Conservation (phyloP, 78 protist genomes). For the Polysphondylium violaceum region DNA sequence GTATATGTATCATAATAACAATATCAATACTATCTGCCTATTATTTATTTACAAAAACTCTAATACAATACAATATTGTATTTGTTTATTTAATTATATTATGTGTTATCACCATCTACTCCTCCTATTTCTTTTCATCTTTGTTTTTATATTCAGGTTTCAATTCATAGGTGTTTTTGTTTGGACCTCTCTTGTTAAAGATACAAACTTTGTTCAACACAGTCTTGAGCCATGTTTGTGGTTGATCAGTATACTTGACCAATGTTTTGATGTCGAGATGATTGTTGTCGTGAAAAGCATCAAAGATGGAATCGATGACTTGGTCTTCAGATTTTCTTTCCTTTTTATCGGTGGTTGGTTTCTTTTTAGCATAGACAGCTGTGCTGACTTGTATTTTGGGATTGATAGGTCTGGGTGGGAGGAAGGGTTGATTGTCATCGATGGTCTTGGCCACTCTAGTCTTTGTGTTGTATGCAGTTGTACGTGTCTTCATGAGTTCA, state of each 20-base stretch:
- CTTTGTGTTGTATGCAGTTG: slow-evolving; percentile 31
- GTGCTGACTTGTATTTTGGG: not conserved
- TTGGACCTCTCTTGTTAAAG: slow-evolving; percentile 47
- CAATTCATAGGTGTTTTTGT: slow-evolving; percentile 42
- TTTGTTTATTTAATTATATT: no score
- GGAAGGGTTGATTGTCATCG: not conserved
- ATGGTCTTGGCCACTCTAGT: slow-evolving; percentile 36
- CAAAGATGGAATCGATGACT: slow-evolving; percentile 38
- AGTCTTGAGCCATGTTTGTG: slow-evolving; percentile 33
- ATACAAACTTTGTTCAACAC: slow-evolving; percentile 41
- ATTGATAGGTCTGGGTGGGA: not conserved
- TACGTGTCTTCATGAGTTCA: slow-evolving; percentile 3
- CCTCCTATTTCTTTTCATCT: not conserved
- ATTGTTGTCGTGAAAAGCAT: slow-evolving; percentile 35
- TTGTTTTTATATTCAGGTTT: slow-evolving; percentile 40
- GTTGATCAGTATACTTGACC: slow-evolving; percentile 43
- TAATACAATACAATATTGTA: no score
- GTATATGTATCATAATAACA: no score
- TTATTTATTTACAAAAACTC: no score
- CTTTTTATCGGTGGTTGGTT: slow-evolving; percentile 34
- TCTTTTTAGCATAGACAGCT: slow-evolving; percentile 6
- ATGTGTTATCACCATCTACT: no score
- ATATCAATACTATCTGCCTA: no score
- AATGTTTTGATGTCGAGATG: slow-evolving; percentile 29
- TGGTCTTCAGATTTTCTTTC: slow-evolving; percentile 67